Evolutionary conservation across 1,284 basidiomycete genomes (phyloP), one percentile per base, ranked within the genome.

Genomic region (Pseudozyma sp.): DNA sequence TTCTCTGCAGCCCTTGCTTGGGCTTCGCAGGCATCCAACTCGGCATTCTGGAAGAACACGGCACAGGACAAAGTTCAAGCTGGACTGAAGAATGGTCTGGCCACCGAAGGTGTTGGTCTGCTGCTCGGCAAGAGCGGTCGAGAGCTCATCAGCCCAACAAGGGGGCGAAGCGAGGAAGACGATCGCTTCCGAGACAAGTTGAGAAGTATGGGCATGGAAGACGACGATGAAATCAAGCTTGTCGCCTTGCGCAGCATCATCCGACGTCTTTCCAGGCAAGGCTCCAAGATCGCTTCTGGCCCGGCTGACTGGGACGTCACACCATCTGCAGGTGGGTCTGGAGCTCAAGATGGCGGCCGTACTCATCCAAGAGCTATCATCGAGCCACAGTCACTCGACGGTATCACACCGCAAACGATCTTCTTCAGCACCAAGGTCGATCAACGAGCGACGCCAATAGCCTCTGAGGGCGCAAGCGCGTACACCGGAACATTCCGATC

Each of bases 401-500:
- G 92, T 4, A 92, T 97, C n/a, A 93, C 95, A 0, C 94, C 94
- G 6, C 94, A 94, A 70, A 99, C 95, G 0, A 92, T 99, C 21
- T 98, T 99, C 86, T 88, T 99, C 77, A 93, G 90, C 42, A 47
- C 71, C 34, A 80, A 70, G 38, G 42, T 59, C 4, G 59, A 61
- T 11, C 48, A 52, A 35, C 55, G 58, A 13, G 52, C 59, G 40
- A 48, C 55, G 31, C 38, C 52, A n/a, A 25, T 48, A 3, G 53
- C 54, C 1, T 63, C 59, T 13, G 63, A 70, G 25, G 54, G 62
- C n/a, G 72, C 63, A 21, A 75, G 67, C 43, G 52, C 63, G 18
- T 59, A 59, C 31, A 75, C 70, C 1, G 68, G 69, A 7, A 80
- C 78, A 1, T 57, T 77, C 38, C 59, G 71, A 5, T 81, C 79